Evolutionary conservation across 2,329 filamentous ascomycete species (phyloP).

Genomic region (Alternaria gaisen): DNA sequence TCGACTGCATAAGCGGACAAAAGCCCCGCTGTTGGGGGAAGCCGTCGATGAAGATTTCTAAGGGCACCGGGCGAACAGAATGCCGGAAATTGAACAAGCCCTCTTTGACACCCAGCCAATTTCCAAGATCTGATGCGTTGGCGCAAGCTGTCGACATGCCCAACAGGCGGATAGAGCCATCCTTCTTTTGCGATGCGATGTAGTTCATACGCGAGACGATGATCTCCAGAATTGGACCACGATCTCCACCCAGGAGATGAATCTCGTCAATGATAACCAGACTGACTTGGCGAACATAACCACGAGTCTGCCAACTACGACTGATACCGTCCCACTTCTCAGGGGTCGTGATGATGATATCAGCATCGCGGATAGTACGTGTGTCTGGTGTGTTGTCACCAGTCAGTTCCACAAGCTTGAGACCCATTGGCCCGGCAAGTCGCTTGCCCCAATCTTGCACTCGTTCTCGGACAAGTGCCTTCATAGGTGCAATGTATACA

Average conservation of each 20-base stretch:
- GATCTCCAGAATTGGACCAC: conserved; percentile 97
- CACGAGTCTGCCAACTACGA: conserved; percentile 97
- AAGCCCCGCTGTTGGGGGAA: conserved; percentile 96
- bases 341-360: conserved; percentile 98
- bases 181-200: conserved; percentile 90
- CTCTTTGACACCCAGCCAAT: conserved; percentile 97
- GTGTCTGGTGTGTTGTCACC: conserved; percentile 99
- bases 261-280: conserved; percentile 99
- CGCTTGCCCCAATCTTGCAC: conserved; percentile 93
- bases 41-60: conserved; percentile 97
- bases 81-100: conserved; percentile 96
- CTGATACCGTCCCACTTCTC: conserved; percentile 99
- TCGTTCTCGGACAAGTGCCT: conserved; percentile 93
- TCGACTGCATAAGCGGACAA: conserved; percentile 97
- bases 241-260: conserved; percentile 93
- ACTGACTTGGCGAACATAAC: conserved; percentile 93
- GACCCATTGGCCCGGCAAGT: conserved; percentile 80
- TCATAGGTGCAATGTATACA: conserved; percentile 99
- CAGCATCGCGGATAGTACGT: conserved; percentile 90
- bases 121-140: conserved; percentile 91
- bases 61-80: conserved; percentile 91
- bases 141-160: conserved; percentile 99
- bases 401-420: conserved; percentile 94
- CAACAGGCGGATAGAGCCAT: conserved; percentile 83
- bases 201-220: conserved; percentile 97